Evolutionary conservation across 1,284 basidiomycete species (phyloP).

Genomic region (Boletus mariae): DNA sequence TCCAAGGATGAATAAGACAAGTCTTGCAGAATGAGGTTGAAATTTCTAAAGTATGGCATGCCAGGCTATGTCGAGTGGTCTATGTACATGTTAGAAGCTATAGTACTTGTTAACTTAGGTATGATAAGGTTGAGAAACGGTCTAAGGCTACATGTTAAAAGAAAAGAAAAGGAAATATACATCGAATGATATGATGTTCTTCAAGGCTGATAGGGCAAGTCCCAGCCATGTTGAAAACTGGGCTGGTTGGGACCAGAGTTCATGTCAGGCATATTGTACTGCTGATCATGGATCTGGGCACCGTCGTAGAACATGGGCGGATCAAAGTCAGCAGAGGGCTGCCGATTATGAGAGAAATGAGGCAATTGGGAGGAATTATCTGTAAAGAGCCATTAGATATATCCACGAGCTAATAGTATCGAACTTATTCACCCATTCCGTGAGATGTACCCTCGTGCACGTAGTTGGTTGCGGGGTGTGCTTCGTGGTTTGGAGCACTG

Average conservation of each 20-base stretch:
- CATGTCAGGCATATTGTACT: neutral
- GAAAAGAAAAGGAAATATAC: no score
- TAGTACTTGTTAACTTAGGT: no score
- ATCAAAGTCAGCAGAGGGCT: neutral
- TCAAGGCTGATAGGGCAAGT: neutral
- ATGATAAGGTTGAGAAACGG: no score
- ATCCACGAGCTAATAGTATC: neutral
- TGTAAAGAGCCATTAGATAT: constrained; percentile 4
- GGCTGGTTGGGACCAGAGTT: neutral
- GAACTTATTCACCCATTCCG: neutral
- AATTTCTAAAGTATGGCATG: neutral
- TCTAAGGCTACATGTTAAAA: no score
- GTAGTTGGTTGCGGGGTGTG: neutral
- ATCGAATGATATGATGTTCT: no score
- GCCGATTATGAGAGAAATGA: neutral
- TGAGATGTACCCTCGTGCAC: neutral
- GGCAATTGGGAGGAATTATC: neutral
- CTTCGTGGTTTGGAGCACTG: neutral
- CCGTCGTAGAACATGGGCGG: neutral
- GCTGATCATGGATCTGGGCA: neutral
- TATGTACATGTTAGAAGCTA: no score
- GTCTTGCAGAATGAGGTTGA: neutral
- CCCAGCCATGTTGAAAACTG: neutral
- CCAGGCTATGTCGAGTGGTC: no score
- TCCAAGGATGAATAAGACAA: neutral